Base-by-base conservation (phyloP, 805 yeast genomes). In the Candida cerambycidarum region DNA sequence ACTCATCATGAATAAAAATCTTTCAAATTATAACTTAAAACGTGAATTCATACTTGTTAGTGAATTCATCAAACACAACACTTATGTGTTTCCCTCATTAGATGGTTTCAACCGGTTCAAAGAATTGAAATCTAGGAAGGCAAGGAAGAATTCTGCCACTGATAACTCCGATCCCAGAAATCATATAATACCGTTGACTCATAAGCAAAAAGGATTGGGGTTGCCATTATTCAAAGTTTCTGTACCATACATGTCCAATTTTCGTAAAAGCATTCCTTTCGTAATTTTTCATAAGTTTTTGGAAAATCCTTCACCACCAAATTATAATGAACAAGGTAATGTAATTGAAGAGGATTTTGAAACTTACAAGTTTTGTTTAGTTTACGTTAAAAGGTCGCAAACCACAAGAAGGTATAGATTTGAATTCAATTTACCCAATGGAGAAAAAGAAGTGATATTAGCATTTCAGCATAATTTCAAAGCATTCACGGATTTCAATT, bases 401-500 rank as follows among this genome's bases (percentile, higher is more conserved):
- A 38, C 42, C 12, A 53, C 58, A 23, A 57, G 59, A 43, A 46
- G 74, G 18, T 60, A 57, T 39, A 56, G 50, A 2, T 57, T 67
- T 39, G 55, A 52, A 8, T 68, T 69, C 49, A 51, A 58, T 7
- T 19, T 31, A 13, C 43, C 38, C 4, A 52, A 52, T n/a, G 45
- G 39, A 1, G 39, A 34, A n/a, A 32, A 46, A 8, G 27, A 47
- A 5, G 58, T 54, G 24, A 44, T 70, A 7, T 32, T 61, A 5
- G 53, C 60, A 37, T 69, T 69, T 42, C 67, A 65, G 49, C 61
- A 65, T 52, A 61, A 61, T 42, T 57, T 53, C 48, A 56, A 61
- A 41, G 69, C 74, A 3, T 66, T 63, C 48, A 58, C 70, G 9
- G 75, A 70, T 53, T 70, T 70, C 48, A 53, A 38, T 23, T 69